Percentiles rank a stretch among this genome's conserved stretches.
Conservation (phyloP, 2,329 filamentous ascomycete species). For the Fusarium cyanostomum region DNA sequence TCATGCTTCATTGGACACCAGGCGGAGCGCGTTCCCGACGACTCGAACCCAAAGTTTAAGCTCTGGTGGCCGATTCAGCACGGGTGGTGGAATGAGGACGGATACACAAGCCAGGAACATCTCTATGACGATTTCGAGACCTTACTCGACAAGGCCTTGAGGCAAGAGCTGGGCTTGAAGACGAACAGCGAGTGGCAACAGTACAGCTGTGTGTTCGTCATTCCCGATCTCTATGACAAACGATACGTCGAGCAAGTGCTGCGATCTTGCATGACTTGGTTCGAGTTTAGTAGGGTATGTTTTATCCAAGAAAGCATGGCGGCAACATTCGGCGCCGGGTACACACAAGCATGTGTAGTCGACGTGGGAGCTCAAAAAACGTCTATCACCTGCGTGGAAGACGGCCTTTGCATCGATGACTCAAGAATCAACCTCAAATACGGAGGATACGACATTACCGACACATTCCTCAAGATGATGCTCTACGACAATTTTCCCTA, state of each 20-base stretch:
- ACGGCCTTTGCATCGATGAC: constrained; percentile 93
- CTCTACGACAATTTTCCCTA: constrained; percentile 96
- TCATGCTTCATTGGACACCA: constrained; percentile 81
- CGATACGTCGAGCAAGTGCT: constrained; percentile 86
- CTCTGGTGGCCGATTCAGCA: constrained; percentile 90
- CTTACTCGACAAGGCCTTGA: constrained; percentile 86
- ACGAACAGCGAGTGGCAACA: constrained; percentile 84
- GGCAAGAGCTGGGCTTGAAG: constrained; percentile 81
- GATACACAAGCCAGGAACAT: constrained; percentile 82
- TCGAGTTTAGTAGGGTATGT: constrained; percentile 87
- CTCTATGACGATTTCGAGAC: constrained; percentile 88
- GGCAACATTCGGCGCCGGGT: constrained; percentile 93
- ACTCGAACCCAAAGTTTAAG: constrained; percentile 88
- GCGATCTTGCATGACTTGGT: constrained; percentile 86
- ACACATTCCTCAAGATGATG: constrained; percentile 98
- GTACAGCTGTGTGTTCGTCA: constrained; percentile 96
- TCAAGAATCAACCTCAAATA: constrained; percentile 96
- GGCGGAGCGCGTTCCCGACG: constrained; percentile 87
- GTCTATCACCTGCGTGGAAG: constrained; percentile 95
- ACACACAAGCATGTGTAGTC: constrained; percentile 92
- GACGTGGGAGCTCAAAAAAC: constrained; percentile 98
- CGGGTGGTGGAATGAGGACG: constrained; percentile 89
- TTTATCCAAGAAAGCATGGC: constrained; percentile 97
- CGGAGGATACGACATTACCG: constrained; percentile 91
- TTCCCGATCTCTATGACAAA: constrained; percentile 97